Base-by-base conservation (phyloP, 306 rosid genomes). In the Calophaca sinica region DNA sequence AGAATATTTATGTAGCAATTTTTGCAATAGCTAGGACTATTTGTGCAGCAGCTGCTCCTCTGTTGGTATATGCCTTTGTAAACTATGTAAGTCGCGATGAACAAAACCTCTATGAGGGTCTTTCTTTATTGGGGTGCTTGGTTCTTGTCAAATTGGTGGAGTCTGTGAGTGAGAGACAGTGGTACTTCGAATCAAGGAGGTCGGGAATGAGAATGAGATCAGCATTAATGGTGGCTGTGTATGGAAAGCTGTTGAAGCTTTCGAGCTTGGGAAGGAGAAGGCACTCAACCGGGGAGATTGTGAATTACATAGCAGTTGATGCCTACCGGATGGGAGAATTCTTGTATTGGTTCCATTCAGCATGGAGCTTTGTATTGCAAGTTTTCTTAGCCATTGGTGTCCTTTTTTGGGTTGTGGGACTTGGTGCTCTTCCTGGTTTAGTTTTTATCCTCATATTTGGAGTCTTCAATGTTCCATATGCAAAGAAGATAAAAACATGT, bases 321-420 rank as follows among this genome's bases (percentile, higher is more conserved):
- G 90, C 92, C 1, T 90, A 90, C 28, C 52, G 90, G 38, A 81
- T 90, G 90, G 93, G 96, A 5, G 93, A 90, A 48, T 88, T 83
- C 63, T 84, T 84, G 9, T 88, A 89, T 89, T 90, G 96, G 96
- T 76, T 90, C 9, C 96, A 90, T 29, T 0, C 38, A 9, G 4
- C 70, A 49, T 90, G 92, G 92, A 14, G 10, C 20, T 67, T 7
- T 36, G 75, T 72, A 20, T 9, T 88, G 44, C 88, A 84, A 48
- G 70, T 90, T 52, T 2, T 88, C 38, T 57, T 90, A 2, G 41
- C 81, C 49, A 80, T 88, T 73, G 67, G 55, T 26, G 65, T 90
- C 26, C 89, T 90, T 32, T 80, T 83, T n/a, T 33, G 78, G 54
- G 78, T 90, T 15, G 83, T 85, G 32, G 91, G 91, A 9, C 5